A percentile compares a stretch with the other conserved stretches of the same genome.
These are phyloP conservation scores for Curvularia spicifera DNA, from an alignment of 2,329 filamentous ascomycete species.

Conservation along the genomic window DNA sequence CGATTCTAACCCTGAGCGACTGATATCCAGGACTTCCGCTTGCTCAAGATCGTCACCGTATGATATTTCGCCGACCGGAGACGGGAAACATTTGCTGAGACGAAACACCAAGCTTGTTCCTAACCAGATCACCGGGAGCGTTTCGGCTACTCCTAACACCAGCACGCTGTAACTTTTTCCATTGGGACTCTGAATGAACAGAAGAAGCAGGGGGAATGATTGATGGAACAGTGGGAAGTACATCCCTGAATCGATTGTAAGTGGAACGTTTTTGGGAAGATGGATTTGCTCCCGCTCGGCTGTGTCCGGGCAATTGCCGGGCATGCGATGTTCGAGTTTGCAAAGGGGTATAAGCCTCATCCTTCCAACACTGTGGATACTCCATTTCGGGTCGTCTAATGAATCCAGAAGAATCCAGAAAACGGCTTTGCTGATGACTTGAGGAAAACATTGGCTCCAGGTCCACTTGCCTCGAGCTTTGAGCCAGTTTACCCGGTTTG, in stretches of 20 bases:
- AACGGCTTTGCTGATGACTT: slow-evolving; percentile 15
- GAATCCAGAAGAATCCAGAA: slow-evolving; percentile 23
- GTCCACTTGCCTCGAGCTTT: slow-evolving; percentile 2
- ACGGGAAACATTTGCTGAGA: slow-evolving; percentile 17
- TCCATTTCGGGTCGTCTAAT: slow-evolving; percentile 18
- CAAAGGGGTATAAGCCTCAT: slow-evolving; percentile 17
- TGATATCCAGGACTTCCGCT: neutral
- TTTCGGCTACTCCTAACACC: slow-evolving; percentile 37
- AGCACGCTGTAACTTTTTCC: slow-evolving; percentile 24
- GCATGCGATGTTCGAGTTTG: slow-evolving; percentile 7
- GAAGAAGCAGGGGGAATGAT: slow-evolving; percentile 19
- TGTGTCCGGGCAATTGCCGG: slow-evolving; percentile 7
- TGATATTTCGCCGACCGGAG: slow-evolving; percentile 28
- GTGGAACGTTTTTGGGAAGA: slow-evolving; percentile 12
- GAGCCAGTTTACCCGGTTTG: slow-evolving; percentile 19
- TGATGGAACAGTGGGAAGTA: slow-evolving; percentile 30
- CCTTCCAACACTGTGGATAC: slow-evolving; percentile 9
- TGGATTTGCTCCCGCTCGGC: slow-evolving; percentile 13
- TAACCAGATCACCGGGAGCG: slow-evolving; percentile 1
- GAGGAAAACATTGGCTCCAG: slow-evolving; percentile 4
- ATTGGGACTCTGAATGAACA: slow-evolving; percentile 22
- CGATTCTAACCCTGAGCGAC: neutral
- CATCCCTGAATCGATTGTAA: slow-evolving; percentile 17
- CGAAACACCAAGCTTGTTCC: slow-evolving; percentile 8
- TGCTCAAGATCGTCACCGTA: slow-evolving; percentile 17